phyloP scores from a whole-genome alignment of 371 early-diverging fungal species.

The Umbelopsis sp. region DNA sequence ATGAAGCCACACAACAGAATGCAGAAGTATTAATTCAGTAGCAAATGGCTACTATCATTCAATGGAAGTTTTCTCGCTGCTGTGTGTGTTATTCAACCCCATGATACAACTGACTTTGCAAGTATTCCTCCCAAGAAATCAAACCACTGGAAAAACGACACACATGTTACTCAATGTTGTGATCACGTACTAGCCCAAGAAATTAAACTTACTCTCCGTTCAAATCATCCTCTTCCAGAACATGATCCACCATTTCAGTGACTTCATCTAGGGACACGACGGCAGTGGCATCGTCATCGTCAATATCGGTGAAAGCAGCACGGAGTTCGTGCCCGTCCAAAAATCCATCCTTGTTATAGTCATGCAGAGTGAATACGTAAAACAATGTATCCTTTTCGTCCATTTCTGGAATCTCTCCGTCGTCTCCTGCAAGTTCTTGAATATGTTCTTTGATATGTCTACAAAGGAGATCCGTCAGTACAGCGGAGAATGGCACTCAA shows the following conservation, averaged over 20 bases:
- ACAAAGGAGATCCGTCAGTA: neutral
- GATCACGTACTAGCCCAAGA: too few relatives aligned
- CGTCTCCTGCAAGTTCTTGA: slow-evolving; percentile 34
- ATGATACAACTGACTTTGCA: slow-evolving; percentile 69
- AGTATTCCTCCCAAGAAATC: slow-evolving; percentile 77
- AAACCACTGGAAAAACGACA: slow-evolving; percentile 54
- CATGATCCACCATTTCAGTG: slow-evolving; percentile 64
- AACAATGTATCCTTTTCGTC: slow-evolving; percentile 54
- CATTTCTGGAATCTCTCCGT: slow-evolving; percentile 26
- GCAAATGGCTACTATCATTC: too few relatives aligned
- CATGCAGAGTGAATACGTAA: slow-evolving; percentile 63
- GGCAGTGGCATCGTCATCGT: slow-evolving; percentile 34
- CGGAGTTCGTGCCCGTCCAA: slow-evolving; percentile 78
- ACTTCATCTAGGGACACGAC: slow-evolving; percentile 39
- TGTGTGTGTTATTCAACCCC: slow-evolving; percentile 21
- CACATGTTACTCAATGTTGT: too few relatives aligned
- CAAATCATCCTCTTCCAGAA: slow-evolving; percentile 64
- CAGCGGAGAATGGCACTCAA: neutral
- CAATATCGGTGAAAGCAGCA: slow-evolving; percentile 52
- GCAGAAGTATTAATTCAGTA: too few relatives aligned
- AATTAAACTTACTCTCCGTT: slow-evolving; percentile 53
- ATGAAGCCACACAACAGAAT: too few relatives aligned
- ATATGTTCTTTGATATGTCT: slow-evolving; percentile 37
- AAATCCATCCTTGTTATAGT: slow-evolving; percentile 63
- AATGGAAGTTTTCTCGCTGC: neutral